Evolutionary conservation across 192 early-diverging fungal genomes (phyloP).

Genomic region (Phlyctochytrium bullatum): DNA sequence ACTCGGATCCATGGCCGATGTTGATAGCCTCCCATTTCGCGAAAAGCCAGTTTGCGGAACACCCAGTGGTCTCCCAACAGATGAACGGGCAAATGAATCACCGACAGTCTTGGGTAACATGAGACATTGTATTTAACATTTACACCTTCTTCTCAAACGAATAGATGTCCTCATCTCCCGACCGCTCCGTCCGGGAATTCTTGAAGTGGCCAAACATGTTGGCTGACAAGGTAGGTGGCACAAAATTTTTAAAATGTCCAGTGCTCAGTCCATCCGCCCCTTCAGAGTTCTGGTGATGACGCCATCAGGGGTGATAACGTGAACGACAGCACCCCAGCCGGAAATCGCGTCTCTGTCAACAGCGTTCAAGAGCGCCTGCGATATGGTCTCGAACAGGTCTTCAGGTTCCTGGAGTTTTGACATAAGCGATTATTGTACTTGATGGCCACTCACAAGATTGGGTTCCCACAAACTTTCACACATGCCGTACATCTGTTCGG

Average conservation of each 20-base stretch:
- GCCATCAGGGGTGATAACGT: conserved; percentile 84
- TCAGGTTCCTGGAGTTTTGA: conserved; percentile 67
- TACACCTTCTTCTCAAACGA: conserved; percentile 53
- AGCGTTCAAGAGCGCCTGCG: conserved; percentile 90
- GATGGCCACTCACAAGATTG: conserved; percentile 79
- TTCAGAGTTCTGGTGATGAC: conserved; percentile 87
- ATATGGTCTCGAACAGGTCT: conserved; percentile 95
- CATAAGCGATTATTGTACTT: conserved; percentile 12
- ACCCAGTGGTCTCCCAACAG: conserved; percentile 17
- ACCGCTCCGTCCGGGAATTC: no score
- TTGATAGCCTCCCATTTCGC: conserved; percentile 20
- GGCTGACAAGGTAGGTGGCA: no score
- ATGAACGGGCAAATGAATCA: conserved; percentile 7
- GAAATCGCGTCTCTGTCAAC: conserved; percentile 91
- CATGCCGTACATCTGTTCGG: conserved; percentile 88
- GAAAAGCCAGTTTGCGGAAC: conserved; percentile 12
- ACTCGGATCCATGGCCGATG: conserved; percentile 15
- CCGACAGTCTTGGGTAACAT: conserved; percentile 16
- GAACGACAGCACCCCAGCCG: conserved; percentile 97
- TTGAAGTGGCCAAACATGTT: no score
- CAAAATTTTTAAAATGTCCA: no score
- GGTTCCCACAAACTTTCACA: conserved; percentile 98
- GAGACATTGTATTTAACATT: neutral
- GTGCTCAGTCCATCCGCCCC: conserved; percentile 52
- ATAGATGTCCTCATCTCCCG: conserved; percentile 52